Evolutionary conservation across 495 filamentous ascomycete species (phyloP), one percentile per base, ranked within the genome.

Genomic region (Usnea hakonensis): DNA sequence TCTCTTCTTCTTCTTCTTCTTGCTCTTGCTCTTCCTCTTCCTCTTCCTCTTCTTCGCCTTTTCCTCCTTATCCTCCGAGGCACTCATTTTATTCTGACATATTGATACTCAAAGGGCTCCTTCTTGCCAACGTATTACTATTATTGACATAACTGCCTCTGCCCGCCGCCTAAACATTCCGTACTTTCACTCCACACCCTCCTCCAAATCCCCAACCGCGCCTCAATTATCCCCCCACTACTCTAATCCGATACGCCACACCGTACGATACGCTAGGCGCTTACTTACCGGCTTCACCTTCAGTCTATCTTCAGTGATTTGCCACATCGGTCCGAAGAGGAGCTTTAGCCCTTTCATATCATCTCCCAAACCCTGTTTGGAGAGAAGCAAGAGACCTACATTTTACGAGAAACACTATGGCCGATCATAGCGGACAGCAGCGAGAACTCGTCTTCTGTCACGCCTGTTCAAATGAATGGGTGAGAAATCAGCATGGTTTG

Each of bases 361-460:
- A 19, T 16, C 26, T 32, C 30, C 6, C 28, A 32, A 52, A 26
- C 8, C 0, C 28, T 52, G 48, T 17, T 16, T 28, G 3, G 21
- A 10, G 14, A 11, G 17, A 13, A 19, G 7, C 5, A 6, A 3
- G 32, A 52, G n/a, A 2, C 48, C 33, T 1, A n/a, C 2, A 19
- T 23, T 44, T 16, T 4, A 26, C 56, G 43, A 60, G 21, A 60
- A 30, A 57, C 44, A 43, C 23, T 38, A 61, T 59, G 55, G 53
- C 48, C 37, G 37, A 67, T 33, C 65, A 75, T 73, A 72, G 67
- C 66, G 57, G 74, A 75, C 53, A 58, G 52, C 55, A 70, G 76
- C 74, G 84, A 65, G 87, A 95, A 71, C 77, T 90, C 26, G 85
- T 96, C 53, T 89, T 80, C 68, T 98, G 94, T 72, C 90, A 97